Evolutionary conservation across 2,329 filamentous ascomycete species (phyloP), one percentile per base, ranked within the genome.

Genomic region (Aureobasidium leucospermi): DNA sequence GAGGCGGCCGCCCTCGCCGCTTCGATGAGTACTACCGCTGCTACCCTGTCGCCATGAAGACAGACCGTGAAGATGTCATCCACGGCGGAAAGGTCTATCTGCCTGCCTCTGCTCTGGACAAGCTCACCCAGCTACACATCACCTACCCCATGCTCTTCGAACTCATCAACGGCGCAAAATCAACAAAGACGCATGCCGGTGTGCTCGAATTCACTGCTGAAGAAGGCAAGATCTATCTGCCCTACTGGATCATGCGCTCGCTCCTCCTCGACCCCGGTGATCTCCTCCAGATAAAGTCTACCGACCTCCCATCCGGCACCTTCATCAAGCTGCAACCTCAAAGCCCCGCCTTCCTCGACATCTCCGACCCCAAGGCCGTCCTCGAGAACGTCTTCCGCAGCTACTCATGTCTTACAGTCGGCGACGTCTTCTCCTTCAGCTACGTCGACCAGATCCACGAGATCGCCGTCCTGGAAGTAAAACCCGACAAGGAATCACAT

Each of bases 11-110:
- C 68, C 79, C 75, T 66, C 88, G 90, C 67, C 89, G 92, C 62
- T 99, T 99, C 78, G 93, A 99, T 74, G 94, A 99, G 75, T 97
- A 96, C 78, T 97, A 96, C 76, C 87, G 94, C 69, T 96, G 92
- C 79, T 99, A 97, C 70, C 94, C 94, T 45, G 83, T 96, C 68
- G 86, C 87, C 67, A 97, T 99, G 92, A 85, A 96, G 63, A 85
- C 90, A 39, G 92, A 96, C 68, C 84, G 94, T 65, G 88, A 89
- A 56, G 87, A 92, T 66, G 86, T 96, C 63, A 97, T 97, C 79
- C 92, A 94, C 71, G 94, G 94, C 66, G 95, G 93, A 75, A 99
- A 99, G 79, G 93, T 99, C 68, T 90, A 99, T 71, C 85, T 99
- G 64, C 94, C 94, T n/a, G 89, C 94, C 0, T 96, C 91, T 38